Evolutionary conservation across 805 yeast species (phyloP).

Genomic region (Candida maltosa): DNA sequence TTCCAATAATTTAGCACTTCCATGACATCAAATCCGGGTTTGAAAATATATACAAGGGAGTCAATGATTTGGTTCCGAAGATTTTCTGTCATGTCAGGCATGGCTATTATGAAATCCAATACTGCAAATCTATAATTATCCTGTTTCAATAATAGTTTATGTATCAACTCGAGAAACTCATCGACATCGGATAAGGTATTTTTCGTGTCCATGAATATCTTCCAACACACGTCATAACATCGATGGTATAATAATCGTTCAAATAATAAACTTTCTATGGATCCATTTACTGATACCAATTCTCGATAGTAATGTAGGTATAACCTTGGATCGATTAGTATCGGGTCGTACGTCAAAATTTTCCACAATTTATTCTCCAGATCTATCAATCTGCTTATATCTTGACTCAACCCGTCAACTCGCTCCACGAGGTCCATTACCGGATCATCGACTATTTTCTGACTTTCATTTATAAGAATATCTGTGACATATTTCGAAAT

Average conservation of each 20-base stretch:
- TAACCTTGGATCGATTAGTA: conserved; percentile 24
- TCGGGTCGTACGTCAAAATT: conserved; percentile 30
- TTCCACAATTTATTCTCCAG: conserved; percentile 24
- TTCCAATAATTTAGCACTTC: too few species aligned
- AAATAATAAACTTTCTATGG: conserved; percentile 22
- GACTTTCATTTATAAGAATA: conserved; percentile 1
- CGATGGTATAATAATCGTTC: conserved; percentile 28
- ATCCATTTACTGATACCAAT: conserved; percentile 9
- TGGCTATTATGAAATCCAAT: conserved; percentile 21
- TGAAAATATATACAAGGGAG: conserved; percentile 6
- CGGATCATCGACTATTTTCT: not conserved
- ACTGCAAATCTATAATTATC: conserved; percentile 23
- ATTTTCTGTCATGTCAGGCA: conserved; percentile 12
- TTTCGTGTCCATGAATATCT: conserved; percentile 19
- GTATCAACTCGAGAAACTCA: conserved; percentile 28
- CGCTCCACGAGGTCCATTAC: conserved; percentile 1
- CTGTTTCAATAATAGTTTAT: conserved; percentile 13
- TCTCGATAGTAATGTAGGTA: conserved; percentile 18
- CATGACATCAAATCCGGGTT: conserved; percentile 1
- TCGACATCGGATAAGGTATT: conserved; percentile 34
- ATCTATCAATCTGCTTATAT: conserved; percentile 24
- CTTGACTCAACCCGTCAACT: conserved; percentile 13
- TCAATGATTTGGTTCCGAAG: conserved; percentile 17
- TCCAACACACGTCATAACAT: conserved; percentile 29
- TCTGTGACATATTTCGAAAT: conserved; percentile 2